Conservation (phyloP, 768 basidiomycete species). For the Macrolepiota albuminosa region DNA sequence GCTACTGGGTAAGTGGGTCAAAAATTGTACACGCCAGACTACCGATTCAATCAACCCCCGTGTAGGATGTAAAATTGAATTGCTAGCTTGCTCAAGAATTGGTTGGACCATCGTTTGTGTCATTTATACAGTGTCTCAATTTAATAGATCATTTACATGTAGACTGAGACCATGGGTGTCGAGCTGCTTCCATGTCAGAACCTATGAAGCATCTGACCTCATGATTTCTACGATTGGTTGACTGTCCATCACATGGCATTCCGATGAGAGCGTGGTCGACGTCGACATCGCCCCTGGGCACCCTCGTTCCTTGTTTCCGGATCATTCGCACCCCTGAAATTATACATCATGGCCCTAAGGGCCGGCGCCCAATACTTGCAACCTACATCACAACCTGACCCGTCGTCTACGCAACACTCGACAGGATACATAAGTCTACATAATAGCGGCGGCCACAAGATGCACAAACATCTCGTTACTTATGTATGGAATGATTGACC, state of each 20-base stretch:
- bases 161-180: neutral
- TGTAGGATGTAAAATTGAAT: conserved; percentile 7
- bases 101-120: neutral
- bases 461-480: neutral
- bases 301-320: conserved; percentile 7
- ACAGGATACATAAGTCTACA: neutral
- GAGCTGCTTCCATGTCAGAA: conserved; percentile 9
- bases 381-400: neutral
- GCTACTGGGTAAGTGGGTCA: conserved; percentile 54
- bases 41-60: neutral
- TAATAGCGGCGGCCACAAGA: neutral
- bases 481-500: neutral
- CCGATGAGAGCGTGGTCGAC: conserved; percentile 16
- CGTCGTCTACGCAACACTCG: neutral
- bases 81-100: neutral
- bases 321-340: conserved; percentile 4
- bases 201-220: conserved; percentile 5
- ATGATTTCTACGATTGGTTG: neutral
- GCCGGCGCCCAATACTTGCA: neutral
- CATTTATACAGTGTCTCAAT: neutral
- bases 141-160: neutral
- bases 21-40: neutral
- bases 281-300: conserved; percentile 3
- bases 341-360: neutral
- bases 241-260: conserved; percentile 7